Evolutionary conservation across 2,329 filamentous ascomycete genomes (phyloP).

Genomic region (Pseudocercospora macadamiae): DNA sequence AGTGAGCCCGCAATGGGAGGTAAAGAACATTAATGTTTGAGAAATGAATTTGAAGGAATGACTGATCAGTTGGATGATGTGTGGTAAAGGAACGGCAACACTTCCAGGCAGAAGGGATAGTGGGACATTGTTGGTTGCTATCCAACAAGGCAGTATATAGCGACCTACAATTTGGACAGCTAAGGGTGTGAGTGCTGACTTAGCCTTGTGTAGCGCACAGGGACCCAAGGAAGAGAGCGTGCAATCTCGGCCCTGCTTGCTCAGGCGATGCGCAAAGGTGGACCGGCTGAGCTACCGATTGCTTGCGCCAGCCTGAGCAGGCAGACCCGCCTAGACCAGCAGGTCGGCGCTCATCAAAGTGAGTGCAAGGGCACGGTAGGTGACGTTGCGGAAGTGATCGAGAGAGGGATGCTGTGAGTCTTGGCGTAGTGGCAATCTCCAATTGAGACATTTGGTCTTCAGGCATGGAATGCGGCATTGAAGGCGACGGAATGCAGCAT

Average conservation of each 20-base stretch:
- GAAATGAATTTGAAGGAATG: constrained; percentile 44
- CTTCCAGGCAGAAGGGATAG: constrained; percentile 19
- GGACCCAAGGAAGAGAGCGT: constrained; percentile 30
- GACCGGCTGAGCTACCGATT: constrained; percentile 33
- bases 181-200: constrained; percentile 34
- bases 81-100: constrained; percentile 24
- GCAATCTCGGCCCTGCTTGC: constrained; percentile 38
- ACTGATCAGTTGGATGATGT: constrained; percentile 36
- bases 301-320: constrained; percentile 25
- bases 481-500: constrained; percentile 34
- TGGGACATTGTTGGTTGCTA: constrained; percentile 23
- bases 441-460: constrained; percentile 27
- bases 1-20: constrained; percentile 25
- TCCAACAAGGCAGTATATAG: constrained; percentile 35
- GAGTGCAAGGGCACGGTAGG: constrained; percentile 34
- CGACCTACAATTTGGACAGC: constrained; percentile 25
- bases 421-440: constrained; percentile 35
- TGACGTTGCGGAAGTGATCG: constrained; percentile 28
- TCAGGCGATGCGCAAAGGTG: constrained; percentile 33
- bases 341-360: constrained; percentile 31
- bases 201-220: constrained; percentile 36
- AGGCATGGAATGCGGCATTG: constrained; percentile 31
- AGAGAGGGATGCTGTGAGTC: constrained; percentile 32
- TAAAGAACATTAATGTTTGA: constrained; percentile 49
- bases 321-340: constrained; percentile 25